Base-by-base conservation (phyloP, 352 stramenopile species). In the Achlya hypogyna region DNA sequence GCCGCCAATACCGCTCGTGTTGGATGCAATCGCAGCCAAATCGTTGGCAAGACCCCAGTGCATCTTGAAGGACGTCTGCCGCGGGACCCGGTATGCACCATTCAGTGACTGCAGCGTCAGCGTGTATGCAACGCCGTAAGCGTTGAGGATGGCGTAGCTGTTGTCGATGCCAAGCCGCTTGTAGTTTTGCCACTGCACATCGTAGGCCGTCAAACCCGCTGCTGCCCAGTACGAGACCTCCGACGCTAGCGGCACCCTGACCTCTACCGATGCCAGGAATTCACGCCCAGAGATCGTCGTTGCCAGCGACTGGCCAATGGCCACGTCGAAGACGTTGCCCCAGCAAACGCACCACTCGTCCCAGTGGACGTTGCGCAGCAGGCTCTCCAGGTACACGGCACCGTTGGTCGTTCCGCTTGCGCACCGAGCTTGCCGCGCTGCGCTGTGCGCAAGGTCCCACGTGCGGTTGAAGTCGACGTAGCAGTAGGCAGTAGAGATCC, bases 161-260 rank as follows among this genome's bases (percentile, higher is more conserved):
- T 63, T 35, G 35, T 23, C 22, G 18, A 63, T 29, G 35, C 54
- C 54, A 18, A 63, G 5, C 5, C 20, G n/a, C 25, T 63, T 63
- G 54, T 51, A 63, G 54, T 63, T 63, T 63, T 63, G 54, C 54
- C 54, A 63, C 42, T 63, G 54, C 29, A 49, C 16, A 20, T 56
- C 49, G 31, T 56, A 56, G 12, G 25, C 16, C 2, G 2, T 12
- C 2, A 56, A n/a, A 9, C n/a, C 1, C 12, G 31, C 25, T 3
- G 12, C 18, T 12, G 25, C 6, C 49, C 49, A 56, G 49, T 56
- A 56, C 25, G 6, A 12, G 8, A 35, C 49, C 8, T 56, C 49
- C 2, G 16, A 12, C 5, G 5, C 34, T 1, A 65, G 3, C 23
- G 29, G 10, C 5, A 20, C n/a, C n/a, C n/a, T n/a, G n/a, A n/a